These are phyloP conservation scores for Benincasa hispida DNA, from an alignment of 306 rosid species.

Conservation along the genomic window DNA sequence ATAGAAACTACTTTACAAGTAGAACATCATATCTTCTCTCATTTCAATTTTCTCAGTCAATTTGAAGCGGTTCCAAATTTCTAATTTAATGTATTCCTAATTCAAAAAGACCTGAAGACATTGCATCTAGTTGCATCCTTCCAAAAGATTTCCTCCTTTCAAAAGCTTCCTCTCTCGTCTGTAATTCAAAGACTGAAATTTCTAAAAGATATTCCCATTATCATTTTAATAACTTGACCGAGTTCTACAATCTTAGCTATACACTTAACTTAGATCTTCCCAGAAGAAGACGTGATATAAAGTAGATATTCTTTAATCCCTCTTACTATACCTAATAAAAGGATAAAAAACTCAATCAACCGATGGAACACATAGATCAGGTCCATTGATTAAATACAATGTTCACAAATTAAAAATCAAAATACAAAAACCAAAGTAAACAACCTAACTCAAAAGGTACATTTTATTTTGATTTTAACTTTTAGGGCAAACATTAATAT, in stretches of 20 bases:
- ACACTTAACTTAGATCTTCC: background rate
- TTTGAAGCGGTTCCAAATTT: background rate
- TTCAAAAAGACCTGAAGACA: background rate
- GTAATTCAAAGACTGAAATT: background rate
- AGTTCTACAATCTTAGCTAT: background rate
- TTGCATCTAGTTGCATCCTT: background rate
- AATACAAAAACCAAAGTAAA: background rate
- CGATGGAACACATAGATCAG: background rate
- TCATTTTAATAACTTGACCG: background rate
- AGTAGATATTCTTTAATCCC: background rate
- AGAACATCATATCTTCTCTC: background rate
- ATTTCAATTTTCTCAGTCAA: background rate
- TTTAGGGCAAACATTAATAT: background rate
- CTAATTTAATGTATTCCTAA: background rate
- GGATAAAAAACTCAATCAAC: background rate
- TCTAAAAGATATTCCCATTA: background rate
- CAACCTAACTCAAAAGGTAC: background rate
- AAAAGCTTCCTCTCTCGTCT: background rate
- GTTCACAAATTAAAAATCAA: background rate
- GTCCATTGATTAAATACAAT: background rate
- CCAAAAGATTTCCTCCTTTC: background rate
- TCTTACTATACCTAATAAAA: background rate
- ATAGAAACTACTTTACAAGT: background rate
- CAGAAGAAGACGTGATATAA: background rate
- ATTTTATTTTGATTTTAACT: background rate